These are phyloP conservation scores for Roridomyces roridus DNA, from an alignment of 768 basidiomycete species.

Conservation along the genomic window DNA sequence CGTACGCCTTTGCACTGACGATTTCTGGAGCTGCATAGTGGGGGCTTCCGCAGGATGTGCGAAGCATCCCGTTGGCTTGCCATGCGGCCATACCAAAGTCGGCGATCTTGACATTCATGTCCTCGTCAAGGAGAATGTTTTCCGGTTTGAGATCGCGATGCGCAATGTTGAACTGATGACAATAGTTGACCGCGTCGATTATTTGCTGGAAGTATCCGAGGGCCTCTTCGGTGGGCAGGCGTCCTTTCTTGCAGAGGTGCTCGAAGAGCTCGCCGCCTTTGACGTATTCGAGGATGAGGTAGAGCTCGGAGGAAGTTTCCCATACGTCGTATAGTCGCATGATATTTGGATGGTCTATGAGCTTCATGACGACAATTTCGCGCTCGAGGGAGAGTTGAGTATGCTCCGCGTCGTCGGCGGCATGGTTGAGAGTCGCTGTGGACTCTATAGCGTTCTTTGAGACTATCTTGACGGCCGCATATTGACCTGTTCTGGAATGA, in stretches of 20 bases:
- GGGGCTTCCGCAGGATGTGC: slow-evolving; percentile 91
- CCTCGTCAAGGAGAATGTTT: slow-evolving; percentile 84
- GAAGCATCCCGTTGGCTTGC: slow-evolving; percentile 71
- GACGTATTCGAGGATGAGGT: slow-evolving; percentile 92
- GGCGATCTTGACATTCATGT: slow-evolving; percentile 91
- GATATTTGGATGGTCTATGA: slow-evolving; percentile 94
- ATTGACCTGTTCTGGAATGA: slow-evolving; percentile 86
- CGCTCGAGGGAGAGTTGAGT: slow-evolving; percentile 83
- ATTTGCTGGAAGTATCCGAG: slow-evolving; percentile 93
- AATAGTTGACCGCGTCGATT: slow-evolving; percentile 89
- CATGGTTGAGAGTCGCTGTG: slow-evolving; percentile 68
- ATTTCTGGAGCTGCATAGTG: slow-evolving; percentile 97
- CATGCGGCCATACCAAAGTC: slow-evolving; percentile 99
- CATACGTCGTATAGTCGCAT: slow-evolving; percentile 96
- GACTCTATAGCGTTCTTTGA: slow-evolving; percentile 76
- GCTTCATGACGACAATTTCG: slow-evolving; percentile 97
- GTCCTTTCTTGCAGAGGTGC: slow-evolving; percentile 81
- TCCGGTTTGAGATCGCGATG: slow-evolving; percentile 96
- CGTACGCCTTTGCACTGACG: slow-evolving; percentile 80
- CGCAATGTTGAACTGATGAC: slow-evolving; percentile 92
- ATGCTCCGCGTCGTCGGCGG: slow-evolving; percentile 78
- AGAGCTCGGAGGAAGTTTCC: slow-evolving; percentile 91
- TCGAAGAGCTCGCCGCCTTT: slow-evolving; percentile 96
- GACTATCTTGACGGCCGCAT: slow-evolving; percentile 95
- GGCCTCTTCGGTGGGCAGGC: slow-evolving; percentile 73